Base-by-base conservation (phyloP, 2,329 filamentous ascomycete genomes). In the Colletotrichum sp. region DNA sequence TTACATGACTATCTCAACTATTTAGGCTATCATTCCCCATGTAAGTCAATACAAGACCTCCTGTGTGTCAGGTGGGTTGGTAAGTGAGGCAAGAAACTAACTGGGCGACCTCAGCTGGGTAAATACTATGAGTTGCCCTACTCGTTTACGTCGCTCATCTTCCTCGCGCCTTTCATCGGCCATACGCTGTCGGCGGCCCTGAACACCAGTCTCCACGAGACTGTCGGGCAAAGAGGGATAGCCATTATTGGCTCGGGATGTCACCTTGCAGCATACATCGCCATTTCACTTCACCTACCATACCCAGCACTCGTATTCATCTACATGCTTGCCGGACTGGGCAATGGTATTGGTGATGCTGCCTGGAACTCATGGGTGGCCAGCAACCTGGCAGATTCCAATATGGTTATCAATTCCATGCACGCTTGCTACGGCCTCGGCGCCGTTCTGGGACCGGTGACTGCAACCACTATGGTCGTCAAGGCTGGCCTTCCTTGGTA, bases 361-460 rank as follows among this genome's bases (percentile, higher is more conserved):
- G 90, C 86, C 3, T 92, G 90, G 87, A 91, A 91, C 80, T 89
- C 89, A 4, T 92, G 89, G 88, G 83, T 91, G 18, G 95, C 94
- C 7, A 67, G 70, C 12, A 93, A 92, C 79, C 94, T 96, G 92
- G 89, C 90, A 13, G 90, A 91, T 73, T 85, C 93, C 7, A 96
- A 96, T 81, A 92, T 95, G 80, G 86, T 96, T 2, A 88, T 95
- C 2, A 94, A 94, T 2, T 88, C 95, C 72, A 84, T 96, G 32
- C 94, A 96, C 81, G 93, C 91, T 1, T 90, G 90, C 49, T 96
- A 95, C 80, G 94, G 94, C 1, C 80, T 95, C 0, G 95, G 95
- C 1, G 94, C 92, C 2, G 92, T 93, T 0, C 85, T 95, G 15
- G 88, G 90, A 6, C 94, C 94, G 0, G 82, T 96, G 6, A 88